A percentile compares a stretch with the other conserved stretches of the same genome.
Conservation (phyloP, 2,329 filamentous ascomycete species). For the Cladosporium sp. region DNA sequence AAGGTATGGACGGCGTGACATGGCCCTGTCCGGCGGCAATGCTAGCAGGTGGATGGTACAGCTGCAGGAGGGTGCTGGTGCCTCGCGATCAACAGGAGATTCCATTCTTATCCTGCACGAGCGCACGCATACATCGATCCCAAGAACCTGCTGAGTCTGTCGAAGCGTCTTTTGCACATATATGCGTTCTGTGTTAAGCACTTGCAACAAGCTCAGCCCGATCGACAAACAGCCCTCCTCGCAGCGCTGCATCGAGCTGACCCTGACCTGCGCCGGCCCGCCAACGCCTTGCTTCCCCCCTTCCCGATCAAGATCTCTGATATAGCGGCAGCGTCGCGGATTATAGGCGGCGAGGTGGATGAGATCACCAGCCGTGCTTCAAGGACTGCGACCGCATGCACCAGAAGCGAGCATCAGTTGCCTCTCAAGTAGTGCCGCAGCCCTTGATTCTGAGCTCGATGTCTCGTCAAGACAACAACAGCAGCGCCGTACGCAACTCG, state of each 20-base stretch:
- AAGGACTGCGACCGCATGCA: conserved; percentile 5
- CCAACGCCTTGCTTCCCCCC: not conserved
- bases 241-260: not conserved
- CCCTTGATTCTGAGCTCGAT: conserved; percentile 19
- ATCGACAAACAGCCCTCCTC: conserved; percentile 4
- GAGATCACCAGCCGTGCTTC: conserved; percentile 5
- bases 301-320: conserved; percentile 3
- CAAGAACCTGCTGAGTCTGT: not conserved
- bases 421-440: conserved; percentile 20
- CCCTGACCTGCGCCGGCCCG: conserved; percentile 12
- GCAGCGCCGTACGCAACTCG: conserved; percentile 2
- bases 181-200: not conserved
- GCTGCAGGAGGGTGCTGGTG: not conserved
- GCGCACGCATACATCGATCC: not conserved
- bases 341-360: conserved; percentile 9
- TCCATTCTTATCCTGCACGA: not conserved
- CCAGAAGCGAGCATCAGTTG: conserved; percentile 18
- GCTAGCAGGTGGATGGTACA: not conserved
- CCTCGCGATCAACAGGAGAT: not conserved
- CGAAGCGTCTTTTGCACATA: not conserved
- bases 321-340: conserved; percentile 8
- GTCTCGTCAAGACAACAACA: conserved; percentile 14
- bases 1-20: not conserved
- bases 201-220: conserved; percentile 3
- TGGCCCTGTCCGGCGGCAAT: conserved; percentile 1